A percentile compares a stretch with the other conserved stretches of the same genome.
Evolutionary conservation across 768 basidiomycete species (phyloP).

Genomic region (Tylopilus balloui): DNA sequence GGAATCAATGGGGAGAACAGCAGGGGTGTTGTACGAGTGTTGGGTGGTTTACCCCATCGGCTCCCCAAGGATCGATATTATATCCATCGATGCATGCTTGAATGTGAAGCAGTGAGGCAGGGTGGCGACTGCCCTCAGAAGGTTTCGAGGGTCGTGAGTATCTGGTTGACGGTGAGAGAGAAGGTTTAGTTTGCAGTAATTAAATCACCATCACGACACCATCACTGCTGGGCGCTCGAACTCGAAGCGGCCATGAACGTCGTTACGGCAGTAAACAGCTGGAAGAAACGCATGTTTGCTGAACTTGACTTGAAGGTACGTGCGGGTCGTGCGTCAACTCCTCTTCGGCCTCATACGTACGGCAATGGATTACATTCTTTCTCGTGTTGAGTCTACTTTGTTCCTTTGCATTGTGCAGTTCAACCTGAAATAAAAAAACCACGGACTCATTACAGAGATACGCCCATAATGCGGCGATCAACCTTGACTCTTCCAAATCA

Average conservation of each 20-base stretch:
- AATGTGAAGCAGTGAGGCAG: neutral
- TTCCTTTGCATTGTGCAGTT: neutral
- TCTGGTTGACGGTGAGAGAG: neutral
- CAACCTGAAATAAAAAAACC: too few species aligned
- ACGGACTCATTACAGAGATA: too few species aligned
- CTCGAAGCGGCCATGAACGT: too few species aligned
- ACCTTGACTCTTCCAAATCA: neutral
- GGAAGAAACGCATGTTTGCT: too few species aligned
- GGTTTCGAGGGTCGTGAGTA: conserved; percentile 11
- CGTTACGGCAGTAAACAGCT: too few species aligned
- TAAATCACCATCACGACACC: neutral
- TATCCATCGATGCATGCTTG: conserved; percentile 3
- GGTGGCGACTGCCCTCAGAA: neutral
- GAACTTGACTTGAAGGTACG: too few species aligned
- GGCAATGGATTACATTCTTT: too few species aligned
- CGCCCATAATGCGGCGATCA: too few species aligned
- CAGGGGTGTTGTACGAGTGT: neutral
- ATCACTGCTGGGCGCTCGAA: too few species aligned
- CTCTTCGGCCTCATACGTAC: too few species aligned
- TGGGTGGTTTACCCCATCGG: neutral
- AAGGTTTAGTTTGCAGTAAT: neutral
- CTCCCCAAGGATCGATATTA: conserved; percentile 3
- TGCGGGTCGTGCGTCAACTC: too few species aligned
- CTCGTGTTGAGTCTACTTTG: too few species aligned
- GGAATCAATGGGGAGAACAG: neutral